Evolutionary conservation across 805 yeast genomes (phyloP), one percentile per base, ranked within the genome.

Genomic region (Sugiyamaella floridensis): DNA sequence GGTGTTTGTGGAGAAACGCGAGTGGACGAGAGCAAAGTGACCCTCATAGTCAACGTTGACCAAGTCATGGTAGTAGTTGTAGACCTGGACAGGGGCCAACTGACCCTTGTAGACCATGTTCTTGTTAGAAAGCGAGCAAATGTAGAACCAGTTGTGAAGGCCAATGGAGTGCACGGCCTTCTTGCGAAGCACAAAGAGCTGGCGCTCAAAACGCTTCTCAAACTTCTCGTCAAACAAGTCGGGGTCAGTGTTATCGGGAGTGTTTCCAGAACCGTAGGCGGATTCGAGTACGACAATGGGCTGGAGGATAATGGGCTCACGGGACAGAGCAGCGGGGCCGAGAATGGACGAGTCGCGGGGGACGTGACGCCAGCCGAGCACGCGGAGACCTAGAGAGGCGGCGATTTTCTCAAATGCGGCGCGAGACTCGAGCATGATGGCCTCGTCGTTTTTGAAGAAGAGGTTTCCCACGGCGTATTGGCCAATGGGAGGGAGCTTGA

Each of bases 41-140:
- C 95, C 93, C 73, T 89, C 92, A 71, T 83, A 92, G 65, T 89
- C 93, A 26, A 89, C 92, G 68, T 89, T 89, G 57, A 82, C 85
- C 67, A 92, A 78, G 71, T 92, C 99, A 67, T 88, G 89, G 75
- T 90, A 92, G 74, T 93, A 92, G 61, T 86, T 82, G 75, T 90
- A 93, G 40, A 92, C 98, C 73, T 92, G 99, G 53, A 86, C 83
- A 43, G 99, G 99, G 14, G 96, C 95, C 65, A 92, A 79, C 74
- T 93, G 99, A 63, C 99, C 99, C 74, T 92, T 92, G 78, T 92
- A 92, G 52, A 93, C 97, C 62, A 92, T 92, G 67, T 89, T 85
- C 67, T 82, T 84, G 71, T 85, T 85, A 51, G 93, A 84, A 55
- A 92, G 75, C 5, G 98, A 92, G 73, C 97, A 90, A 60, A 90